Conservation (phyloP, 202 grass and related monocot species). For the Panicum hallii region DNA sequence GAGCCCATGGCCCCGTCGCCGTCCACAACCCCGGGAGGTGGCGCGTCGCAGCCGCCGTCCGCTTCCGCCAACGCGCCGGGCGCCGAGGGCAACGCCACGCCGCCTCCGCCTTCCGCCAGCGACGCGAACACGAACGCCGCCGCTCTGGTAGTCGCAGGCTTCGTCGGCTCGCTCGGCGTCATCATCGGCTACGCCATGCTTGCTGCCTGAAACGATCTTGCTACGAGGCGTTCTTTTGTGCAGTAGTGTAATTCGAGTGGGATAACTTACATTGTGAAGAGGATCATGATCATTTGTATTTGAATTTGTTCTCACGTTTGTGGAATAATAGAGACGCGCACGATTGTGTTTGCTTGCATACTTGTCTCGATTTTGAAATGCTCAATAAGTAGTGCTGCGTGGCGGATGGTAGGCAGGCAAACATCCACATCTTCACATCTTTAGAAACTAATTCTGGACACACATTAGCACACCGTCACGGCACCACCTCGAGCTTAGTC, state of each 20-base stretch:
- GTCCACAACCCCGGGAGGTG: background rate
- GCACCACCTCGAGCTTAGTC: background rate
- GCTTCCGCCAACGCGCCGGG: background rate
- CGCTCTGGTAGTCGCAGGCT: conserved; percentile 1
- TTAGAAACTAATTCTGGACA: background rate
- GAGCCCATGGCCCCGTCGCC: conserved; percentile 17
- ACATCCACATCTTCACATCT: background rate
- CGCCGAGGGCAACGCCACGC: background rate
- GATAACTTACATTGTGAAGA: background rate
- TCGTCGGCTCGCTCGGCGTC: conserved; percentile 45
- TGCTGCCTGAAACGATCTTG: conserved; percentile 13
- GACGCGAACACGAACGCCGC: conserved; percentile 26
- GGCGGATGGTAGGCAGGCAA: background rate
- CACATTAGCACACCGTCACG: background rate
- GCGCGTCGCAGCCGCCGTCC: background rate
- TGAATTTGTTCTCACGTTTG: conserved; percentile 33
- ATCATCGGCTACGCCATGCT: conserved; percentile 51
- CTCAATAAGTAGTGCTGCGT: background rate
- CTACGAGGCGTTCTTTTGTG: background rate
- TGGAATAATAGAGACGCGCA: conserved; percentile 5
- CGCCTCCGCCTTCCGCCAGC: background rate
- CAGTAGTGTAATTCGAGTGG: background rate
- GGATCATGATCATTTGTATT: background rate
- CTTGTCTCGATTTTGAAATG: background rate
- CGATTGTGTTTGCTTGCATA: background rate